Percentiles rank a stretch among this genome's conserved stretches.
Conservation (phyloP, 2,329 filamentous ascomycete species). For the Calycina herbarum region DNA sequence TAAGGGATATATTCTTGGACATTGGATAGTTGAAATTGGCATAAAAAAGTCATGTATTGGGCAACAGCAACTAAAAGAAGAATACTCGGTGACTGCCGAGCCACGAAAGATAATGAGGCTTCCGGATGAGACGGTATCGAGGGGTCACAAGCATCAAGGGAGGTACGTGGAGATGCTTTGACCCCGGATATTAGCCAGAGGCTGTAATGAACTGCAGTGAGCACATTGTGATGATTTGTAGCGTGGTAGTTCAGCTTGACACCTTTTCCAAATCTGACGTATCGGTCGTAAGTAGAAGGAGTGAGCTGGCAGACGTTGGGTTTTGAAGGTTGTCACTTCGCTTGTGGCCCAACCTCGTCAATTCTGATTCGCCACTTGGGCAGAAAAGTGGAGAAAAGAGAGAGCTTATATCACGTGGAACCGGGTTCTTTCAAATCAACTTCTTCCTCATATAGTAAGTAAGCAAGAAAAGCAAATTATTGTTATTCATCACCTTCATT, state of each 20-base stretch:
- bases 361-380: neutral
- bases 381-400: neutral
- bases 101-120: neutral
- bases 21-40: neutral
- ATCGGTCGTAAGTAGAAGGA: neutral
- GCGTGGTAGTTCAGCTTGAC: conserved; percentile 1
- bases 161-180: conserved; percentile 5
- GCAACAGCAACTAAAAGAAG: neutral
- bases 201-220: conserved; percentile 6
- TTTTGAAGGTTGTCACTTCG: conserved; percentile 1
- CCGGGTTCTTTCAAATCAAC: neutral
- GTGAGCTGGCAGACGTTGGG: conserved; percentile 3
- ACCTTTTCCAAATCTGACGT: neutral
- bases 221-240: conserved; percentile 1
- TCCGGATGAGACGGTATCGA: neutral
- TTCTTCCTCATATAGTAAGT: neutral
- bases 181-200: neutral
- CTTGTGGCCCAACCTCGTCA: conserved; percentile 1
- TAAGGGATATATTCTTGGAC: conserved; percentile 2
- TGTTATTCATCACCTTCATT: no score
- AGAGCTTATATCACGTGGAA: neutral
- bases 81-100: neutral
- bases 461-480: neutral
- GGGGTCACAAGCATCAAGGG: conserved; percentile 1
- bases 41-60: neutral